These are phyloP conservation scores for Arachnomyces sp. DNA, from an alignment of 2,329 filamentous ascomycete genomes.

Conservation along the genomic window DNA sequence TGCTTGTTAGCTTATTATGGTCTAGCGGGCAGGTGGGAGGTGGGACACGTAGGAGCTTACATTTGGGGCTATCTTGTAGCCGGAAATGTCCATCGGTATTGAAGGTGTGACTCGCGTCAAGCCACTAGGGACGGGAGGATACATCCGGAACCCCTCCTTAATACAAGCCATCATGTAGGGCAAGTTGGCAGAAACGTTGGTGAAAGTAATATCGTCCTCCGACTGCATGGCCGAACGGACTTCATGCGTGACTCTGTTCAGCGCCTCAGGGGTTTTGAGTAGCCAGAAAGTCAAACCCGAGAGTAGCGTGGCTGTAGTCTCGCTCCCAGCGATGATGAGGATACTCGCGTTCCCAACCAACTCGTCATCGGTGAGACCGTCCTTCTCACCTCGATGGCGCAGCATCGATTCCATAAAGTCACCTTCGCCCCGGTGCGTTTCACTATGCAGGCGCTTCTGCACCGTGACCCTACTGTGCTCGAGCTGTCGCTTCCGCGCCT, in stretches of 20 bases:
- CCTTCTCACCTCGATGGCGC: too few species aligned
- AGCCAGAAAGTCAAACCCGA: constrained; percentile 36
- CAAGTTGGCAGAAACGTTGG: constrained; percentile 21
- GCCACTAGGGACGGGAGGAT: constrained; percentile 24
- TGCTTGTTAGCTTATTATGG: not conserved
- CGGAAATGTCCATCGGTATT: constrained; percentile 11
- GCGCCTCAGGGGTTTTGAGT: constrained; percentile 22
- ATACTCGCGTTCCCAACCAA: constrained; percentile 6
- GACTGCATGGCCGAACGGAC: constrained; percentile 30
- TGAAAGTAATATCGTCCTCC: constrained; percentile 34
- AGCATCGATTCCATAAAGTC: too few species aligned
- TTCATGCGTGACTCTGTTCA: too few species aligned
- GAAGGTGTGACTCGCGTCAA: constrained; percentile 17
- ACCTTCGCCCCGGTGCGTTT: too few species aligned
- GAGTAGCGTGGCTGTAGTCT: constrained; percentile 40
- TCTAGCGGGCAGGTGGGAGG: constrained; percentile 1
- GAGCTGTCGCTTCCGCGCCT: too few species aligned
- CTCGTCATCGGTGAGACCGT: not conserved
- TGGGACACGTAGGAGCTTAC: not conserved
- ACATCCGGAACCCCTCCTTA: constrained; percentile 37
- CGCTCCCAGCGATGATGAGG: constrained; percentile 18
- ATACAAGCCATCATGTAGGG: constrained; percentile 36
- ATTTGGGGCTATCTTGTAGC: too few species aligned
- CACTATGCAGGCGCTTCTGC: too few species aligned
- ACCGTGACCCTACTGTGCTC: too few species aligned